Conservation (phyloP, 371 early-diverging fungal genomes). For the Fennellomyces sp. region DNA sequence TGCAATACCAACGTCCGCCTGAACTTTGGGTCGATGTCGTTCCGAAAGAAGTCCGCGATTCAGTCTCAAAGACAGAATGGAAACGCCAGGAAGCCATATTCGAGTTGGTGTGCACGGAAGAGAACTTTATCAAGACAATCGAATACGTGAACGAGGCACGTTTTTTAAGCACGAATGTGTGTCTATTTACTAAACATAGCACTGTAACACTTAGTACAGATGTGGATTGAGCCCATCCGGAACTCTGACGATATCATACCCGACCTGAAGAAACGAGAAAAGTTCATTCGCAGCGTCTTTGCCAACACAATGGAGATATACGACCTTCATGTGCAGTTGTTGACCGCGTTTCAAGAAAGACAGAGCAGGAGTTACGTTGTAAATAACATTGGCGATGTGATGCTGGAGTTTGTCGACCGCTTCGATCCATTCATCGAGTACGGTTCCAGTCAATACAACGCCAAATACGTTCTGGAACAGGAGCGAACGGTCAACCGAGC, state of each 20-base stretch:
- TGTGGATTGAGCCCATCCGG: constrained; percentile 76
- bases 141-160: constrained; percentile 40
- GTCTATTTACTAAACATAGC: neutral
- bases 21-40: constrained; percentile 21
- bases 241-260: constrained; percentile 64
- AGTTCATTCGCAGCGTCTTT: constrained; percentile 82
- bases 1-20: constrained; percentile 2
- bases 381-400: constrained; percentile 83
- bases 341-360: constrained; percentile 65
- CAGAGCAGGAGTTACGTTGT: constrained; percentile 77
- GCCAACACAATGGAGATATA: constrained; percentile 78
- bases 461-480: constrained; percentile 75
- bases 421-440: constrained; percentile 86
- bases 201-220: constrained; percentile 6
- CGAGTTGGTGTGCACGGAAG: constrained; percentile 89
- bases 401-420: constrained; percentile 66
- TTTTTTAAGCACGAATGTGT: no score
- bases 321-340: constrained; percentile 68
- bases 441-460: constrained; percentile 84
- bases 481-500: constrained; percentile 70
- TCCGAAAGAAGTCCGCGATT: constrained; percentile 13
- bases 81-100: constrained; percentile 92
- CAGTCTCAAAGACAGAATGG: constrained; percentile 54
- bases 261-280: constrained; percentile 48
- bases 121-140: constrained; percentile 84